These are phyloP conservation scores for Hura crepitans DNA, from an alignment of 441 rosid genomes.

Conservation along the genomic window DNA sequence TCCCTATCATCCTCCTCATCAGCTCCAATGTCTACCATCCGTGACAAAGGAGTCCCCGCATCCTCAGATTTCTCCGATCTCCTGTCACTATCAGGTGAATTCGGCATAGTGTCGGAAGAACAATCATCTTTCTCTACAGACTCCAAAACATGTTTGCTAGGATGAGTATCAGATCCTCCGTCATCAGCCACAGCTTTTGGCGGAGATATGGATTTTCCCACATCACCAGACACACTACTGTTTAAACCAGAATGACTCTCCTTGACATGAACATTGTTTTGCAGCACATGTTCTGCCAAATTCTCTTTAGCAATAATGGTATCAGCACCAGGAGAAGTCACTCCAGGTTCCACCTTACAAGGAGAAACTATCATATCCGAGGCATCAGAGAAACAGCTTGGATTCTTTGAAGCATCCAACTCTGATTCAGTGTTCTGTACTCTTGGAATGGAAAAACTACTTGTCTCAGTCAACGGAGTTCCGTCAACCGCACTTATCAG, in stretches of 20 bases:
- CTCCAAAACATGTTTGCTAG: slow-evolving; percentile 29
- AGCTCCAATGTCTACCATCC: slow-evolving; percentile 35
- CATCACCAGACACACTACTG: slow-evolving; percentile 26
- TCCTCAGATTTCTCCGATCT: slow-evolving; percentile 32
- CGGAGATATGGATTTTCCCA: slow-evolving; percentile 33
- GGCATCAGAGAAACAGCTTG: slow-evolving; percentile 26
- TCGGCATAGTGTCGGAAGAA: slow-evolving; percentile 37
- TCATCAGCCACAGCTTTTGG: slow-evolving; percentile 31
- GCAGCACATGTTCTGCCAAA: slow-evolving; percentile 28
- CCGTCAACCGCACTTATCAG: slow-evolving; percentile 28
- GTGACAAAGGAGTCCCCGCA: slow-evolving; percentile 32
- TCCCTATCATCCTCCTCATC: slow-evolving; percentile 41
- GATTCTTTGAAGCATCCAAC: slow-evolving; percentile 35
- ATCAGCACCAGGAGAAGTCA: slow-evolving; percentile 37
- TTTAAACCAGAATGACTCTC: slow-evolving; percentile 26
- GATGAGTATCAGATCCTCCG: slow-evolving; percentile 29
- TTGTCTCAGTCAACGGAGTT: slow-evolving; percentile 31
- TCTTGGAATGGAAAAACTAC: slow-evolving; percentile 33
- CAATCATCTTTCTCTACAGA: slow-evolving; percentile 31
- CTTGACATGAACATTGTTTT: slow-evolving; percentile 39
- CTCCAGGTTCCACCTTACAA: slow-evolving; percentile 39
- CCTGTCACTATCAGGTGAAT: slow-evolving; percentile 38
- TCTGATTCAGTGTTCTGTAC: slow-evolving; percentile 37
- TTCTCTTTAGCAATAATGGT: slow-evolving; percentile 34
- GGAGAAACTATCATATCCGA: slow-evolving; percentile 34